Evolutionary conservation across 2,329 filamentous ascomycete species (phyloP).

Genomic region (Beauveria varroae): DNA sequence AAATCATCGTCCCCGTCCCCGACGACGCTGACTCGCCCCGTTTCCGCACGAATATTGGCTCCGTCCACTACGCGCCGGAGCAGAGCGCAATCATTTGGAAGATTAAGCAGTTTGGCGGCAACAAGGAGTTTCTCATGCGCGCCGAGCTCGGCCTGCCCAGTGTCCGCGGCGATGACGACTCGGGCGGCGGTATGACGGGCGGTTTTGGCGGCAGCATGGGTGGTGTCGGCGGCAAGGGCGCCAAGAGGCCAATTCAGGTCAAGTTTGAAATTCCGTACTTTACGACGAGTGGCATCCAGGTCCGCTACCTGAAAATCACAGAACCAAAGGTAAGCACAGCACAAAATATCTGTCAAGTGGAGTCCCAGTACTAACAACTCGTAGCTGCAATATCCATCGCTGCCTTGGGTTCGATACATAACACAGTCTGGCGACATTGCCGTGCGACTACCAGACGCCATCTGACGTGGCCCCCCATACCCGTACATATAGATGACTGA

Average conservation of each 20-base stretch:
- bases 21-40: constrained; percentile 94
- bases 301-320: constrained; percentile 97
- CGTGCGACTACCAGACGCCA: constrained; percentile 84
- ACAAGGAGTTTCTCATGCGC: constrained; percentile 97
- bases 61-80: constrained; percentile 94
- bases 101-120: constrained; percentile 99
- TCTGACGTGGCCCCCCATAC: constrained; percentile 37
- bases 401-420: constrained; percentile 98
- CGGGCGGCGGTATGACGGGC: constrained; percentile 94
- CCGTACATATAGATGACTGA: neutral
- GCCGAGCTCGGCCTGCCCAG: constrained; percentile 91
- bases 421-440: constrained; percentile 97
- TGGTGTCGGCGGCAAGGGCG: constrained; percentile 75
- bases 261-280: constrained; percentile 99
- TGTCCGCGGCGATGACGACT: constrained; percentile 90
- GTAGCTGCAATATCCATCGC: constrained; percentile 92
- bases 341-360: neutral
- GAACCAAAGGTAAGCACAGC: constrained; percentile 75
- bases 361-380: constrained; percentile 1
- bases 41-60: constrained; percentile 95
- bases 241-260: constrained; percentile 92
- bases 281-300: constrained; percentile 98
- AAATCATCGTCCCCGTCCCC: constrained; percentile 93
- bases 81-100: constrained; percentile 99
- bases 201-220: constrained; percentile 97